phyloP scores from a whole-genome alignment of 2,329 filamentous ascomycete genomes.

The Fusarium xyrophilum region DNA sequence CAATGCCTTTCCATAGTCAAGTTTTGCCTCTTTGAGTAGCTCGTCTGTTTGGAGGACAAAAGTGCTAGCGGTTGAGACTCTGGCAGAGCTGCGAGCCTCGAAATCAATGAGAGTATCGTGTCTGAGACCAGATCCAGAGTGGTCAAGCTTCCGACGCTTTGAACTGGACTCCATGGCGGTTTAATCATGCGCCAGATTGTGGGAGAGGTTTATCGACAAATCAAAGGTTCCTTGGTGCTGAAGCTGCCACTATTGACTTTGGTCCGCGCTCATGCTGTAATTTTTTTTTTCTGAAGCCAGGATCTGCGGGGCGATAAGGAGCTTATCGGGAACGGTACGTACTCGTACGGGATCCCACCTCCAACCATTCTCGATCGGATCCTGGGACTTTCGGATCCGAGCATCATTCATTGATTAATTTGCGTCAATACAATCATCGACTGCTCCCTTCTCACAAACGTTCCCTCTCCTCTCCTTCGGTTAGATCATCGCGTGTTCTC shows the following conservation, averaged over 20 bases:
- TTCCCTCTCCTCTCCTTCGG: slow-evolving; percentile 3
- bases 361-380: not conserved
- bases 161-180: slow-evolving; percentile 54
- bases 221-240: slow-evolving; percentile 27
- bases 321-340: slow-evolving; percentile 37
- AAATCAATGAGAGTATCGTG: slow-evolving; percentile 51
- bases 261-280: slow-evolving; percentile 15
- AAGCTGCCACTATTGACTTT: slow-evolving; percentile 23
- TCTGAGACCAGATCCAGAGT: slow-evolving; percentile 46
- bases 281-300: slow-evolving; percentile 37
- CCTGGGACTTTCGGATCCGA: slow-evolving; percentile 9
- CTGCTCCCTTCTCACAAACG: not conserved
- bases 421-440: not conserved
- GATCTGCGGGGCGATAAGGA: slow-evolving; percentile 41
- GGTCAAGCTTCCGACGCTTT: slow-evolving; percentile 58
- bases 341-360: slow-evolving; percentile 33
- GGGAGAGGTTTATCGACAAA: slow-evolving; percentile 16
- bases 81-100: slow-evolving; percentile 49
- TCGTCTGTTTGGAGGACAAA: slow-evolving; percentile 68
- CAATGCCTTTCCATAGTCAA: slow-evolving; percentile 60
- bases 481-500: slow-evolving; percentile 3
- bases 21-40: slow-evolving; percentile 60
- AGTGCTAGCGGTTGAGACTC: slow-evolving; percentile 57
- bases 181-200: slow-evolving; percentile 10
- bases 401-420: not conserved